A percentile compares a stretch with the other conserved stretches of the same genome.
These are phyloP conservation scores for Monilinia fructicola DNA, from an alignment of 2,329 filamentous ascomycete species.

Conservation along the genomic window DNA sequence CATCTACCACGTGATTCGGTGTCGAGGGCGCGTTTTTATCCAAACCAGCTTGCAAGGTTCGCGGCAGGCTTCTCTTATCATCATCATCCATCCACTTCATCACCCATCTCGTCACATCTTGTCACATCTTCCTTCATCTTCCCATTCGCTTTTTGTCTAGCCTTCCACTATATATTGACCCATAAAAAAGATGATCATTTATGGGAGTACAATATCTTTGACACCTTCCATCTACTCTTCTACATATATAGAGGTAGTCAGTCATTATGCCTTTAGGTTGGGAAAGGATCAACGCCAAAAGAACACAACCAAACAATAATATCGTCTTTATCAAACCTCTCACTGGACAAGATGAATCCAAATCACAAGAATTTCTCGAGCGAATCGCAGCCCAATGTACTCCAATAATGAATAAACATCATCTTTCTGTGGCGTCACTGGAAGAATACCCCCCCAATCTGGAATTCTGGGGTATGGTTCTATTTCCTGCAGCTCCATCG, in stretches of 20 bases:
- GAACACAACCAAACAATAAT: constrained; percentile 70
- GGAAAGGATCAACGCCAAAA: constrained; percentile 73
- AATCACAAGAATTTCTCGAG: constrained; percentile 69
- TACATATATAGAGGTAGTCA: no score
- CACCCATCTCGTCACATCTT: not conserved
- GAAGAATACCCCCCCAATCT: constrained; percentile 80
- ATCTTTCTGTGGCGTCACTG: constrained; percentile 65
- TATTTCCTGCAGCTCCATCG: not conserved
- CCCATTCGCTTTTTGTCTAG: no score
- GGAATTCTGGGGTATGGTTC: constrained; percentile 61
- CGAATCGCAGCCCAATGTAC: constrained; percentile 77
- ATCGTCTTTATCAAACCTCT: constrained; percentile 86
- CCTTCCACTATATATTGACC: no score
- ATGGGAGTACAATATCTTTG: not conserved
- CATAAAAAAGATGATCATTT: not conserved
- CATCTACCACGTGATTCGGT: not conserved
- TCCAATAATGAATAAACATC: constrained; percentile 68
- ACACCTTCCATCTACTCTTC: not conserved
- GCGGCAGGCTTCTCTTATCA: constrained; percentile 5
- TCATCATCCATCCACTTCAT: not conserved
- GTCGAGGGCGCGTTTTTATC: not conserved
- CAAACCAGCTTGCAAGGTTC: no score
- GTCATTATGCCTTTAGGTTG: constrained; percentile 71
- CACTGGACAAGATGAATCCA: constrained; percentile 59
- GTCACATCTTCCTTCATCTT: not conserved